A percentile compares a stretch with the other conserved stretches of the same genome.
Evolutionary conservation across 108 stramenopile genomes (phyloP).

Genomic region (Schizochytrium sp.): DNA sequence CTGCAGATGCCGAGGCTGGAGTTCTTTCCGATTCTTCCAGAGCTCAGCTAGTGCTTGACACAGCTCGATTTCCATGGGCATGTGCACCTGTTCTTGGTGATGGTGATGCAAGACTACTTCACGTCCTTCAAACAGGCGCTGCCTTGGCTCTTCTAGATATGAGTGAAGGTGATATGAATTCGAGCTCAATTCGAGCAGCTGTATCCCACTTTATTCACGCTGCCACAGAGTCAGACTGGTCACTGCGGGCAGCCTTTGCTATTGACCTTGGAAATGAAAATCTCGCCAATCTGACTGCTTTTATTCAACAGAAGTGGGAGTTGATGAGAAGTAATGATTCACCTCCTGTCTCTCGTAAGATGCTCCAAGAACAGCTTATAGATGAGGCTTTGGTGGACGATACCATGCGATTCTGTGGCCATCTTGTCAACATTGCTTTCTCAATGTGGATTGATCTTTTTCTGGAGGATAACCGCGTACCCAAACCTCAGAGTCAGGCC

Average conservation of each 20-base stretch:
- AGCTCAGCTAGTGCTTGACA: background rate
- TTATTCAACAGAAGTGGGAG: background rate
- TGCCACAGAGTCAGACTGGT: background rate
- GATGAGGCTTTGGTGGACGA: background rate
- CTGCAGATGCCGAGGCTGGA: background rate
- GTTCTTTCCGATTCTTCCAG: background rate
- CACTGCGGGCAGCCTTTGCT: background rate
- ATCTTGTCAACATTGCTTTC: background rate
- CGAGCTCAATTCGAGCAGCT: background rate
- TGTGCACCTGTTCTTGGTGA: constrained; percentile 3
- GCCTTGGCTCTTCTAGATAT: background rate
- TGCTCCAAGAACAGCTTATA: background rate
- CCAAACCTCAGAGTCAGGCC: background rate
- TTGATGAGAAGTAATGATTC: no score
- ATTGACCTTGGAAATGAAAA: background rate
- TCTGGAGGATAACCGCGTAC: background rate
- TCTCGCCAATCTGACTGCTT: background rate
- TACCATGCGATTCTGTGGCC: background rate
- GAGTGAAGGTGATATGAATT: background rate
- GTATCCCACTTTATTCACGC: constrained; percentile 14
- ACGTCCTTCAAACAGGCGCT: background rate
- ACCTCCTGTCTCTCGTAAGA: no score
- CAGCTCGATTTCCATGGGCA: constrained; percentile 13
- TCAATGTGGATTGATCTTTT: background rate
- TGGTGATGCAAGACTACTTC: background rate